Base-by-base conservation (phyloP, 306 rosid genomes). In the Vachellia collinsii region DNA sequence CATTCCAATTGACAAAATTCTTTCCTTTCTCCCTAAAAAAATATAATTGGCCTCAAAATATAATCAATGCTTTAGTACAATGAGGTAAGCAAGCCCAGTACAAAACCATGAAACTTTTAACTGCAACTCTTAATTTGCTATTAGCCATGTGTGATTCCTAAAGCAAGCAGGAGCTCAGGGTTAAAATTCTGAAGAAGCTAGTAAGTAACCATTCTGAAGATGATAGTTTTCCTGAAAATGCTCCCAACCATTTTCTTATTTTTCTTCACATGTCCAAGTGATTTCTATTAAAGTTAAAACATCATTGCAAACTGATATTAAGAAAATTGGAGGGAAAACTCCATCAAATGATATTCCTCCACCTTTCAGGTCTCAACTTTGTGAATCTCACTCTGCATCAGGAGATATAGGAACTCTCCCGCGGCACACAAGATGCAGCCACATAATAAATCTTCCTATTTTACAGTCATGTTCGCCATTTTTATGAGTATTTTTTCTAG, bases 211-310 rank as follows among this genome's bases (percentile, higher is more conserved):
- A 51, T 53, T 70, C 64, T 36, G 39, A 43, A 69, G 56, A 48
- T 38, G 34, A 79, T 64, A 66, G 34, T 43, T 56, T 37, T 74
- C 23, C 70, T 29, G 75, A 76, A 75, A 83, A 75, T 9, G 29
- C 72, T 61, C 23, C 8, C 12, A 29, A 29, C 63, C 67, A 23
- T 38, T 58, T 76, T 83, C 72, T 12, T 43, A 29, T 25, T 75
- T 48, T 62, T 51, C 36, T 62, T 16, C 42, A 38, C 50, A 48
- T 25, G 29, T 53, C 62, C 29, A 47, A 68, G 50, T 43, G 70
- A 53, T 69, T 42, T 44, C 76, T 22, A 17, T 58, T 56, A 5
- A 53, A 68, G 42, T 68, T 84, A 76, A 76, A 39, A 65, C 47
- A 76, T 63, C 54, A 63, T 19, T 72, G 17, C 37, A 14, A 37